phyloP scores from a whole-genome alignment of 208 protist species.

The Acanthamoeba royreba region DNA sequence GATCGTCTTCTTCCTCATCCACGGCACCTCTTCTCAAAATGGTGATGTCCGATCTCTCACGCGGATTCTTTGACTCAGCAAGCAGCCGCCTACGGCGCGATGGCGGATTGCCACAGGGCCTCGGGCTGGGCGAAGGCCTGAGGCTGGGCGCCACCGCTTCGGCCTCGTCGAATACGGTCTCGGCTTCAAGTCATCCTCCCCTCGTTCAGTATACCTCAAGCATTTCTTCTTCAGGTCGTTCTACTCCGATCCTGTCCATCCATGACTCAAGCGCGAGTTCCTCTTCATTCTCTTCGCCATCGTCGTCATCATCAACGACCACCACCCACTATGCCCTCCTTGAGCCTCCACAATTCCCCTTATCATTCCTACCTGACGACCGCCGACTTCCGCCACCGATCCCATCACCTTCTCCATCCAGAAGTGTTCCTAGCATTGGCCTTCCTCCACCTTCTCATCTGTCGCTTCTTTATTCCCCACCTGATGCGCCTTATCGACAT shows the following conservation, averaged over 20 bases:
- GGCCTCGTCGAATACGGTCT: too few relatives aligned
- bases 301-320: background rate
- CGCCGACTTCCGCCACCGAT: background rate
- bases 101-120: background rate
- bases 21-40: background rate
- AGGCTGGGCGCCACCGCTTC: background rate
- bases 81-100: background rate
- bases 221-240: background rate
- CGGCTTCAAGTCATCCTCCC: too few relatives aligned
- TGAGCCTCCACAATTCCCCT: background rate
- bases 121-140: background rate
- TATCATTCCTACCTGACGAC: background rate
- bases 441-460: background rate
- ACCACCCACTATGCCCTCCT: background rate
- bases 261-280: background rate
- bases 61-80: background rate
- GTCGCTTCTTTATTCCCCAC: background rate
- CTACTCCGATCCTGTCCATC: background rate
- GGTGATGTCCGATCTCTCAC: background rate
- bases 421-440: background rate
- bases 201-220: background rate
- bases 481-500: background rate
- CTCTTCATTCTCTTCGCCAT: background rate
- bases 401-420: background rate
- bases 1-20: background rate